phyloP scores from a whole-genome alignment of 257 asterid genomes.

The Solanum pinnatisectum region DNA sequence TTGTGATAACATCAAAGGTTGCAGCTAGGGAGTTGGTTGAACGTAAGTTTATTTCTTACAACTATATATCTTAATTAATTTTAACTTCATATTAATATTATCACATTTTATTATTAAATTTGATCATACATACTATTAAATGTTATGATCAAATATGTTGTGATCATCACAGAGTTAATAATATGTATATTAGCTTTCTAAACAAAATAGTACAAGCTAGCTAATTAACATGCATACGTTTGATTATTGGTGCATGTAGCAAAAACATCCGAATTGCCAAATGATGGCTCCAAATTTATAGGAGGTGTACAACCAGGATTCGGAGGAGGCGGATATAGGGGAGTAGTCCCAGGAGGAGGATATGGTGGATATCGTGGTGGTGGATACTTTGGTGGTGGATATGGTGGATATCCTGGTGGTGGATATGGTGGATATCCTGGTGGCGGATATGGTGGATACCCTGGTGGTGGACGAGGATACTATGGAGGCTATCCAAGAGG shows the following conservation, averaged over 20 bases:
- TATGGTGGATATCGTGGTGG: not conserved
- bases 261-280: not conserved
- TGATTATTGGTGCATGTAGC: not conserved
- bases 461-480: not conserved
- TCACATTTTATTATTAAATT: not conserved
- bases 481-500: not conserved
- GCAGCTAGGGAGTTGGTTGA: conserved; percentile 7
- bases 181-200: not conserved
- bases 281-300: not conserved
- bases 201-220: not conserved
- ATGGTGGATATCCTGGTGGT: not conserved
- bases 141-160: not conserved
- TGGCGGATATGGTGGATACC: not conserved
- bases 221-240: not conserved
- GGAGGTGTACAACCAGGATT: not conserved
- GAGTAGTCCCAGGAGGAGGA: not conserved
- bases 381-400: not conserved
- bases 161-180: not conserved
- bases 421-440: not conserved
- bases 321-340: not conserved
- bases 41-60: not conserved
- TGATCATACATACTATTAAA: not conserved
- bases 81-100: not conserved
- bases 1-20: conserved; percentile 4
- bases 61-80: not conserved